Conservation (phyloP, 2,329 filamentous ascomycete species). For the Penicillium sp. region DNA sequence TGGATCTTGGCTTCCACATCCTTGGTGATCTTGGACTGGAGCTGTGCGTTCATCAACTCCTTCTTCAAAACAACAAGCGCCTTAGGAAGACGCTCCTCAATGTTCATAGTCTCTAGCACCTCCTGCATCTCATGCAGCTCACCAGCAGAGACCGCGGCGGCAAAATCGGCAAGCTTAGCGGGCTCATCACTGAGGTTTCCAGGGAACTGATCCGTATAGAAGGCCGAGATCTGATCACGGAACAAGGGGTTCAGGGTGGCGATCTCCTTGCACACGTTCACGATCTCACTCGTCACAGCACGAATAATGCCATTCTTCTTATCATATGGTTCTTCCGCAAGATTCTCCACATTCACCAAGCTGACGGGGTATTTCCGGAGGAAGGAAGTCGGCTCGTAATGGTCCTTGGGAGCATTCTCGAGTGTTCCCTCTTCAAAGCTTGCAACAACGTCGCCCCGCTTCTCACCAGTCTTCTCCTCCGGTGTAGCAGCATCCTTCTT, state of each 20-base stretch:
- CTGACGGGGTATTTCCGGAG: slow-evolving; percentile 90
- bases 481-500: slow-evolving; percentile 38
- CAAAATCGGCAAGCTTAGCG: slow-evolving; percentile 94
- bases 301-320: slow-evolving; percentile 87
- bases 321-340: slow-evolving; percentile 86
- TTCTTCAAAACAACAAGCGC: slow-evolving; percentile 93
- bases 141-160: slow-evolving; percentile 92
- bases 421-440: slow-evolving; percentile 88
- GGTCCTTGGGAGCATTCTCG: slow-evolving; percentile 60
- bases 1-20: slow-evolving; percentile 98
- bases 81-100: slow-evolving; percentile 91
- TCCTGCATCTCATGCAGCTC: slow-evolving; percentile 92
- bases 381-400: slow-evolving; percentile 89
- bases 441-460: slow-evolving; percentile 91
- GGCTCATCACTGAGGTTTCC: slow-evolving; percentile 96
- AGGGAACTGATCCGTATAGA: slow-evolving; percentile 91
- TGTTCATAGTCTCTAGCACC: slow-evolving; percentile 83
- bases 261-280: slow-evolving; percentile 98
- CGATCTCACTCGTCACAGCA: slow-evolving; percentile 94
- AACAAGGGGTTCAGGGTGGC: slow-evolving; percentile 93
- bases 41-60: slow-evolving; percentile 95
- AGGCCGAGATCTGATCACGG: slow-evolving; percentile 95
- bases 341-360: slow-evolving; percentile 92
- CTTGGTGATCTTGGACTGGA: slow-evolving; percentile 96
- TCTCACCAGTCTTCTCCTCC: slow-evolving; percentile 62